Base-by-base conservation (phyloP, 2,329 filamentous ascomycete species). In the Leptographium radiaticola region DNA sequence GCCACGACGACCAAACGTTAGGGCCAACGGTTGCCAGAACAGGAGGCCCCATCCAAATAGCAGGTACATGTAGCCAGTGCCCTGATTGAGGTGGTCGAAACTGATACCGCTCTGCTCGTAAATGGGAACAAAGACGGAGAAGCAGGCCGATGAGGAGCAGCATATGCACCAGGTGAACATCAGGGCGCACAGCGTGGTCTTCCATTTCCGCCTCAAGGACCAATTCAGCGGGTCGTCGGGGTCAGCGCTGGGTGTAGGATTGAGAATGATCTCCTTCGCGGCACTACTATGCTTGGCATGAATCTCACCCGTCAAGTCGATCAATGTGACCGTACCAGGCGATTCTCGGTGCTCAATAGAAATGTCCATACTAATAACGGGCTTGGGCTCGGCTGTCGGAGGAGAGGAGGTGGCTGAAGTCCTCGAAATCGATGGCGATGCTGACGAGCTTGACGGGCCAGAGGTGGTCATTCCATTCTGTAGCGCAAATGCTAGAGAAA, bases 201-300 rank as follows among this genome's bases (percentile, higher is more conserved):
- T 25, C 25, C 73, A 75, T 64, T 79, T 80, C 65, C 76, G 77
- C 3, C 66, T 56, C 10, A 59, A 58, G 0, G 73, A 67, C 78
- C 78, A 82, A 53, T 79, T 71, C 53, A 74, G 63, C 1, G 78
- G 77, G 57, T 80, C 76, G 16, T 75, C 74, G 2, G 66, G 59
- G 56, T 78, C 75, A 53, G 70, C 70, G 34, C 61, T 65, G 3
- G 67, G 68, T 4, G 53, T 46, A 1, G 71, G 71, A n/a, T 52
- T 52, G 36, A 46, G 44, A 5, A 25, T 25, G 25, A 25, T 25
- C 25, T 25, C 25, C 25, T 25, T 25, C 25, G 5, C 25, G 25
- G 25, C 25, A 5, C 25, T 25, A 25, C 25, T 25, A 25, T 25
- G 25, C 25, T 25, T 25, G 25, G 25, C 25, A 25, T 25, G 25